A percentile compares a stretch with the other conserved stretches of the same genome.
Evolutionary conservation across 495 filamentous ascomycete species (phyloP).

Genomic region (Aspergillus cristatus): DNA sequence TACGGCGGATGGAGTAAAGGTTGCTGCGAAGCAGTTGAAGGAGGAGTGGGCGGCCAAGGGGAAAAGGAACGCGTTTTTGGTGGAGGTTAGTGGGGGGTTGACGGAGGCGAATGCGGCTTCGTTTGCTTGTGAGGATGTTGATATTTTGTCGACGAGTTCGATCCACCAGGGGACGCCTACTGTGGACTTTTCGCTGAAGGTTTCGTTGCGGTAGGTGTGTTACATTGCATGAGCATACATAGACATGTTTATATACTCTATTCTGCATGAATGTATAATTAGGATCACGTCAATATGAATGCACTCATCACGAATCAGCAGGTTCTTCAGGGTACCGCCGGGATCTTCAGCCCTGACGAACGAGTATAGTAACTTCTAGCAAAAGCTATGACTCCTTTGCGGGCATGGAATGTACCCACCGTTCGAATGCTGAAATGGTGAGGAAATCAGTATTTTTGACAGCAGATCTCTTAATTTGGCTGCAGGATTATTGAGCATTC

Average conservation of each 20-base stretch:
- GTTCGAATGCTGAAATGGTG: too few species aligned
- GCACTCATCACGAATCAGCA: too few species aligned
- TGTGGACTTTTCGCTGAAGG: slow-evolving; percentile 94
- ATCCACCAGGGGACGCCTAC: slow-evolving; percentile 93
- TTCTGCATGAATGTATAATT: too few species aligned
- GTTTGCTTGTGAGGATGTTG: slow-evolving; percentile 82
- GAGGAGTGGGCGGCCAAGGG: slow-evolving; percentile 57
- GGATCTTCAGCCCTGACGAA: too few species aligned
- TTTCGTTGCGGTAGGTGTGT: slow-evolving; percentile 34
- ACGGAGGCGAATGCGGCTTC: slow-evolving; percentile 70
- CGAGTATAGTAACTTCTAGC: too few species aligned
- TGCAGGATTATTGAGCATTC: too few species aligned
- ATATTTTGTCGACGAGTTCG: slow-evolving; percentile 89
- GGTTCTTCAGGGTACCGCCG: too few species aligned
- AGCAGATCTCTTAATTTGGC: too few species aligned
- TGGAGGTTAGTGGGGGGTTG: slow-evolving; percentile 90
- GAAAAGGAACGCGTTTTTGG: slow-evolving; percentile 48
- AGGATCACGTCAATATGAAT: too few species aligned
- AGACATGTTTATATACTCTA: not conserved
- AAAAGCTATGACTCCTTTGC: too few species aligned
- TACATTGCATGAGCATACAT: not conserved
- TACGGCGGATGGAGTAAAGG: slow-evolving; percentile 59
- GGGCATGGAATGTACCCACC: too few species aligned
- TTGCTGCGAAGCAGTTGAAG: slow-evolving; percentile 63
- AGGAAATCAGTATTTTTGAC: too few species aligned